Percentiles rank a stretch among this genome's conserved stretches.
phyloP scores from a whole-genome alignment of 441 rosid species.

The Daphne laureola region DNA sequence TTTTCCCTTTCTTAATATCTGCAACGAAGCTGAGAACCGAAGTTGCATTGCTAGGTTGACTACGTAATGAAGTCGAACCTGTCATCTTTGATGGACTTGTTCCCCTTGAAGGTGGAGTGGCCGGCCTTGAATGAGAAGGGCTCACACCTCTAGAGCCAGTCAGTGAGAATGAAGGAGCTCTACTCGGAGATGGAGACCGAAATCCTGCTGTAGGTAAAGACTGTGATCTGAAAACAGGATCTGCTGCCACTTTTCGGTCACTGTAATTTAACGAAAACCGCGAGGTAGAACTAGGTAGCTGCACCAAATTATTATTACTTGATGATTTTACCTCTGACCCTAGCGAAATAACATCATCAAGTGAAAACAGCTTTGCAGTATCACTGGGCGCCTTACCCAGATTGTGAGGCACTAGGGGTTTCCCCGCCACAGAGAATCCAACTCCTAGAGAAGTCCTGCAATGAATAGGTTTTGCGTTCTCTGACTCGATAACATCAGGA shows the following conservation, averaged over 20 bases:
- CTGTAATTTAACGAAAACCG: slow-evolving; percentile 27
- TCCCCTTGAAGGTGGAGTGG: slow-evolving; percentile 65
- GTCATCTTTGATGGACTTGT: slow-evolving; percentile 54
- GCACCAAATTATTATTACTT: slow-evolving; percentile 35
- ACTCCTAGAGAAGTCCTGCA: slow-evolving; percentile 28
- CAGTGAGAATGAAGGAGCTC: slow-evolving; percentile 29
- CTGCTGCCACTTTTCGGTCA: slow-evolving; percentile 30
- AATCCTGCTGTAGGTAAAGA: slow-evolving; percentile 27
- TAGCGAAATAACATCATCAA: slow-evolving; percentile 32
- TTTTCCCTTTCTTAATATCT: slow-evolving; percentile 77
- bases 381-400: slow-evolving; percentile 40
- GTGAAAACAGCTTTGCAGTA: slow-evolving; percentile 30
- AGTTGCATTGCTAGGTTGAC: slow-evolving; percentile 51
- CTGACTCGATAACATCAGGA: slow-evolving; percentile 50
- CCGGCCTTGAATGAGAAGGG: slow-evolving; percentile 67
- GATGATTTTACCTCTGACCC: slow-evolving; percentile 35
- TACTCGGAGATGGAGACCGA: slow-evolving; percentile 59
- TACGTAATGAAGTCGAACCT: slow-evolving; percentile 24
- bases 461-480: slow-evolving; percentile 87
- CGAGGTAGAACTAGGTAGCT: slow-evolving; percentile 32
- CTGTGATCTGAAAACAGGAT: slow-evolving; percentile 41
- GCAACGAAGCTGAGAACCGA: slow-evolving; percentile 86
- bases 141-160: slow-evolving; percentile 54
- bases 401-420: slow-evolving; percentile 39
- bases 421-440: slow-evolving; percentile 43